These are phyloP conservation scores for Trichoderma cornu-damae DNA, from an alignment of 2,329 filamentous ascomycete genomes.

Conservation along the genomic window DNA sequence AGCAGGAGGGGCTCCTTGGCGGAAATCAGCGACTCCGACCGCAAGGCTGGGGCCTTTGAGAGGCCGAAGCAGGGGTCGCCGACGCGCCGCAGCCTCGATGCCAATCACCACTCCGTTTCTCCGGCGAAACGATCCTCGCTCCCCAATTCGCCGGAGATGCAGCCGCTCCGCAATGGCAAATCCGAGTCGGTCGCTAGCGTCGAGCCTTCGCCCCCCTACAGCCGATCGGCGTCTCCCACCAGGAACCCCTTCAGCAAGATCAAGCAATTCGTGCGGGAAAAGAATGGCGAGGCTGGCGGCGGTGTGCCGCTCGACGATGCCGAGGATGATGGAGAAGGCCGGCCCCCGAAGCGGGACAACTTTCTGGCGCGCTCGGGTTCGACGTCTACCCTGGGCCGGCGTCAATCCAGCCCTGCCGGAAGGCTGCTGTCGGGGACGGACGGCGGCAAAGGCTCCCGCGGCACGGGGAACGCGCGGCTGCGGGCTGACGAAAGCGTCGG, in stretches of 20 bases:
- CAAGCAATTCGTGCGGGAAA: conserved; percentile 52
- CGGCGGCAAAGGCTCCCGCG: conserved; percentile 28
- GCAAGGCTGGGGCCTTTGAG: conserved; percentile 24
- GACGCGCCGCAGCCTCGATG: conserved; percentile 29
- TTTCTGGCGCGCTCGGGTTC: conserved; percentile 23
- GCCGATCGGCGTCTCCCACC: conserved; percentile 58
- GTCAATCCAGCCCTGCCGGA: conserved; percentile 23
- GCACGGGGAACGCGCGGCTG: conserved; percentile 45
- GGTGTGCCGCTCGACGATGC: conserved; percentile 30
- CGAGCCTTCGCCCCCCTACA: conserved; percentile 59
- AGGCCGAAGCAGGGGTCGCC: conserved; percentile 24
- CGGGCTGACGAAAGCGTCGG: conserved; percentile 33
- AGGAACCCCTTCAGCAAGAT: conserved; percentile 55
- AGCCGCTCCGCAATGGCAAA: conserved; percentile 41
- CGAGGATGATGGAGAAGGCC: conserved; percentile 32
- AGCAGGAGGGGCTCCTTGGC: conserved; percentile 36
- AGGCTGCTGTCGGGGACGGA: conserved; percentile 28
- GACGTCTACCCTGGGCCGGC: conserved; percentile 20
- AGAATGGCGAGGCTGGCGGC: conserved; percentile 41
- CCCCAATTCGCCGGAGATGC: conserved; percentile 50
- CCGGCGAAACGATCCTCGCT: conserved; percentile 45
- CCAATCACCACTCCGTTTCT: conserved; percentile 38
- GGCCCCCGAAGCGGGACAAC: conserved; percentile 28
- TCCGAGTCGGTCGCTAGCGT: conserved; percentile 53
- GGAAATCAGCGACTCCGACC: conserved; percentile 40